phyloP scores from a whole-genome alignment of 164 flowering plant genomes.

The Brasenia schreberi region DNA sequence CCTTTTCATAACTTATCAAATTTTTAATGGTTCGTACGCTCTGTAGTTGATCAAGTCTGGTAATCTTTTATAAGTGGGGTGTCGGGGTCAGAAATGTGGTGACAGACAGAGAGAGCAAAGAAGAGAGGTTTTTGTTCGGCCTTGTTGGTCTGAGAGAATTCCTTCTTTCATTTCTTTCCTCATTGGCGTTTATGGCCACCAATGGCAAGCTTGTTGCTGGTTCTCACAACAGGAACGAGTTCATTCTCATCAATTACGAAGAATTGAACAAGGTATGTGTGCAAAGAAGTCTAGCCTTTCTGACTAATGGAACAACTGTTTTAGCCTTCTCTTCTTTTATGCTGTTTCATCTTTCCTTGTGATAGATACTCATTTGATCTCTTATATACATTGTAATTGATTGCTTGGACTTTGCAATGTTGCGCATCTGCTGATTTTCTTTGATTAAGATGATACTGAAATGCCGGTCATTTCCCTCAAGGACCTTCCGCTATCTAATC shows the following conservation, averaged over 20 bases:
- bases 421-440: too few species aligned
- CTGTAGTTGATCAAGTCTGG: not conserved
- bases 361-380: too few species aligned
- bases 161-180: not conserved
- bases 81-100: not conserved
- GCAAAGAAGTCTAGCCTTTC: slow-evolving; percentile 14
- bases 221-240: slow-evolving; percentile 87
- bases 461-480: too few species aligned
- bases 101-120: not conserved
- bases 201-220: slow-evolving; percentile 77
- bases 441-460: too few species aligned
- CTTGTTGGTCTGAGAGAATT: slow-evolving; percentile 2
- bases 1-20: not conserved
- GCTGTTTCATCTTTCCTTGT: too few species aligned
- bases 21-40: not conserved
- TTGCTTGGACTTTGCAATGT: too few species aligned
- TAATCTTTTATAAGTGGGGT: not conserved
- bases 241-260: slow-evolving; percentile 87
- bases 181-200: slow-evolving; percentile 28
- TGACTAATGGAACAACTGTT: too few species aligned
- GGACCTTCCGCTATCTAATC: too few species aligned
- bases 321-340: too few species aligned
- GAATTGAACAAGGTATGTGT: slow-evolving; percentile 41
- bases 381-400: too few species aligned
- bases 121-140: not conserved